Evolutionary conservation across 345 rosid genomes (phyloP).

Genomic region (Corchorus olitorius): DNA sequence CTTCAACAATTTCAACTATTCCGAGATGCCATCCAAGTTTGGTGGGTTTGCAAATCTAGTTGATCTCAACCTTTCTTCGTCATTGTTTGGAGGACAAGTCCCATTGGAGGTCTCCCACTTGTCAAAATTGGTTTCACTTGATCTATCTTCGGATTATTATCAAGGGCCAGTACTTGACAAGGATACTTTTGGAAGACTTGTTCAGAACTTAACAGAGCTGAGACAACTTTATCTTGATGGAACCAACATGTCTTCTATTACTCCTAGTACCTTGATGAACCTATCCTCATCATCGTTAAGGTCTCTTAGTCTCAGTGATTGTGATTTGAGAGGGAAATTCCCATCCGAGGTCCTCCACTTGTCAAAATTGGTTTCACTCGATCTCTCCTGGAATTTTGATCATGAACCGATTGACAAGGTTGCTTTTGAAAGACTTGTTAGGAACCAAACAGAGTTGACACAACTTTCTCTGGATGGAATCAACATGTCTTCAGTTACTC

Average conservation of each 20-base stretch:
- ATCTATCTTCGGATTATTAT: background rate
- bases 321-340: too few species aligned
- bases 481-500: too few species aligned
- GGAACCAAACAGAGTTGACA: too few species aligned
- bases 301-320: too few species aligned
- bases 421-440: too few species aligned
- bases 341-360: too few species aligned
- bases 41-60: background rate
- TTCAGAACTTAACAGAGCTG: constrained; percentile 13
- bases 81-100: constrained; percentile 11
- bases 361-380: too few species aligned
- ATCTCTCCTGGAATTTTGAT: too few species aligned
- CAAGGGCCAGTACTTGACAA: background rate
- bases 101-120: constrained; percentile 16
- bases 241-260: background rate
- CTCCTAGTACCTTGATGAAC: background rate
- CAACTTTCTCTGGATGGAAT: too few species aligned
- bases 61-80: constrained; percentile 12
- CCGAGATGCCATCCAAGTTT: constrained; percentile 13
- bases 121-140: constrained; percentile 21
- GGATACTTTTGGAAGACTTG: background rate
- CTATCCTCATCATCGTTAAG: too few species aligned
- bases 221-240: background rate
- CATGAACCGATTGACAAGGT: too few species aligned
- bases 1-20: constrained; percentile 24